Evolutionary conservation across 1,139 yeast genomes (phyloP), one percentile per base, ranked within the genome.

Genomic region (Dujonia santamariae): DNA sequence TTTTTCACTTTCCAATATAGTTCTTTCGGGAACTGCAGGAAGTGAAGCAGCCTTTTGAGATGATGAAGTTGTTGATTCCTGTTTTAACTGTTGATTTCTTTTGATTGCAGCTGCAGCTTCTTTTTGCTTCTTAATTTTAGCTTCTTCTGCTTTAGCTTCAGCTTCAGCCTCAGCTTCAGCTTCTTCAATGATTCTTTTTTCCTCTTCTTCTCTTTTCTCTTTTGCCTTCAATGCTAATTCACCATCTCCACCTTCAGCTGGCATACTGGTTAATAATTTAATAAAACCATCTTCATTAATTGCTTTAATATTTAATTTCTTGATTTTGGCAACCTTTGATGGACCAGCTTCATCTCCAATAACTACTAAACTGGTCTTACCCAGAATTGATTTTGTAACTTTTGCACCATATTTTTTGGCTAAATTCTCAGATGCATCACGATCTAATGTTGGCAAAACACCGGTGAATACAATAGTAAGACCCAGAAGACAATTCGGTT

Each of bases 271-370:
- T 35, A 92, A 69, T 42, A 92, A 66, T 46, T 80, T 77, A 30
- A 85, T 61, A 48, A 94, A 88, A 0, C 98, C 98, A 5, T 76
- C 85, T 54, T 92, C 96, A 49, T 80, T 80, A 39, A 92, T 84
- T 19, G 95, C 86, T 56, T 90, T 90, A 36, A 86, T 76, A 8
- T 76, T 74, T 44, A 81, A 63, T 36, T 78, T 74, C 47, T 77
- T 81, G 48, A 94, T 92, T 51, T 83, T 86, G 46, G 79, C 78
- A 32, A 92, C 78, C 58, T 92, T 92, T n/a, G 88, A 80, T 1
- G 98, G 97, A 0, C 99, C 99, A 1, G 98, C 98, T 46, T 92
- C 97, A 34, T 77, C 87, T 5, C 99, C 99, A 20, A 94, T 69
- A 2, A 92, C 97, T 4, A 92, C 96, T 31, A 88, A 69, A 24